Evolutionary conservation across 208 protist genomes (phyloP).

Genomic region (Angomonas desouzai): DNA sequence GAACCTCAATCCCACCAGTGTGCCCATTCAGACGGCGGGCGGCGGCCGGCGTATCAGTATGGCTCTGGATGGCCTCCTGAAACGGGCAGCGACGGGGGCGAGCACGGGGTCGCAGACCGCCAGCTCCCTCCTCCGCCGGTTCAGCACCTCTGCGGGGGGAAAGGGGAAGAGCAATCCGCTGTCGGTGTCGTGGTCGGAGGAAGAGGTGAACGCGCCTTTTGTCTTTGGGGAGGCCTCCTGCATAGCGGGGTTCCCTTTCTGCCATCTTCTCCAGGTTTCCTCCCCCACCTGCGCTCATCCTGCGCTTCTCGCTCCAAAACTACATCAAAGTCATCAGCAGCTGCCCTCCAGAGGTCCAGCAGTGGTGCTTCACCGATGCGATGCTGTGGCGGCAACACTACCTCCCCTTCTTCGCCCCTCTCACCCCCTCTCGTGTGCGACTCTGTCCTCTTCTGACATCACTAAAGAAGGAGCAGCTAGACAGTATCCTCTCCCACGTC

Average conservation of each 20-base stretch:
- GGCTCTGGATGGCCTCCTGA: neutral
- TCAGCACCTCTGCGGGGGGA: neutral
- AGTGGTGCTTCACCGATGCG: conserved; percentile 32
- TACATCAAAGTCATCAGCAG: conserved; percentile 41
- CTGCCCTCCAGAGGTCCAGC: conserved; percentile 31
- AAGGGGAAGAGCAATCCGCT: neutral
- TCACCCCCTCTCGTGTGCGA: conserved; percentile 49
- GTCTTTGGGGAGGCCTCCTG: conserved; percentile 61
- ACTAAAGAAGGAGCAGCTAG: conserved; percentile 44
- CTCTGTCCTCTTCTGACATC: conserved; percentile 58
- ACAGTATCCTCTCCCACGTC: conserved; percentile 50
- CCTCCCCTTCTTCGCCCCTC: conserved; percentile 57
- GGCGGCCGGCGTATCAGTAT: neutral
- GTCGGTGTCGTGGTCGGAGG: conserved; percentile 11
- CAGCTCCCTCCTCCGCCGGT: neutral
- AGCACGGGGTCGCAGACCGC: neutral
- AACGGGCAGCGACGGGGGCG: neutral
- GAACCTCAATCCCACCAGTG: neutral
- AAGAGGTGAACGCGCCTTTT: conserved; percentile 34
- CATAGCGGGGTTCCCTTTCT: conserved; percentile 57
- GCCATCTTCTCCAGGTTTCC: conserved; percentile 40
- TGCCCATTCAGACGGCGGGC: neutral
- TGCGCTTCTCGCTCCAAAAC: conserved; percentile 29
- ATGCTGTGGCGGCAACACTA: conserved; percentile 50
- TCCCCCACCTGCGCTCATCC: conserved; percentile 36